phyloP scores from a whole-genome alignment of 2,329 filamentous ascomycete genomes.

The Botrytis paeoniae region DNA sequence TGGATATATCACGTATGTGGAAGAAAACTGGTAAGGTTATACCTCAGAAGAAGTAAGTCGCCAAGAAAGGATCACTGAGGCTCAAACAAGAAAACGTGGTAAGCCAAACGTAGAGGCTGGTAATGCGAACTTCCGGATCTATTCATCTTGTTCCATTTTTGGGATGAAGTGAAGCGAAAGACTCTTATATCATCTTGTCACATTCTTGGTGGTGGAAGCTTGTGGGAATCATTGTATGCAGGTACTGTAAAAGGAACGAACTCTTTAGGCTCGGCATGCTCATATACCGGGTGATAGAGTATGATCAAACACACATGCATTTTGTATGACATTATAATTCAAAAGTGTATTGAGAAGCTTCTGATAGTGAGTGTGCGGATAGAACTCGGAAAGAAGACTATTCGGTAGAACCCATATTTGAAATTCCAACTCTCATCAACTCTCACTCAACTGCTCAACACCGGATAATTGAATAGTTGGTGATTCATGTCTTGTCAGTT shows the following conservation, averaged over 20 bases:
- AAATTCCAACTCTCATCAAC: background rate
- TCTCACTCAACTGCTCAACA: background rate
- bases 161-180: background rate
- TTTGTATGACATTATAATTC: background rate
- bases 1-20: background rate
- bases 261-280: background rate
- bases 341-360: background rate
- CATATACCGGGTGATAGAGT: background rate
- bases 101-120: background rate
- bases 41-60: slow-evolving; percentile 21
- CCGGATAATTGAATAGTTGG: background rate
- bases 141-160: background rate
- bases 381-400: background rate
- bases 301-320: background rate
- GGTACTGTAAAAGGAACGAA: background rate
- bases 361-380: background rate
- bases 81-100: slow-evolving; percentile 13
- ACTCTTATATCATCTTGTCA: background rate
- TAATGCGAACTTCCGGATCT: background rate
- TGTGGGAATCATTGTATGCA: background rate
- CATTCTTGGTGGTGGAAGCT: background rate
- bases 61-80: background rate
- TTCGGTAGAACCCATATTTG: background rate
- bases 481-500: background rate
- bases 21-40: background rate